A percentile compares a stretch with the other conserved stretches of the same genome.
Conservation (phyloP, 495 filamentous ascomycete genomes). For the Hyaloscypha variabilis region DNA sequence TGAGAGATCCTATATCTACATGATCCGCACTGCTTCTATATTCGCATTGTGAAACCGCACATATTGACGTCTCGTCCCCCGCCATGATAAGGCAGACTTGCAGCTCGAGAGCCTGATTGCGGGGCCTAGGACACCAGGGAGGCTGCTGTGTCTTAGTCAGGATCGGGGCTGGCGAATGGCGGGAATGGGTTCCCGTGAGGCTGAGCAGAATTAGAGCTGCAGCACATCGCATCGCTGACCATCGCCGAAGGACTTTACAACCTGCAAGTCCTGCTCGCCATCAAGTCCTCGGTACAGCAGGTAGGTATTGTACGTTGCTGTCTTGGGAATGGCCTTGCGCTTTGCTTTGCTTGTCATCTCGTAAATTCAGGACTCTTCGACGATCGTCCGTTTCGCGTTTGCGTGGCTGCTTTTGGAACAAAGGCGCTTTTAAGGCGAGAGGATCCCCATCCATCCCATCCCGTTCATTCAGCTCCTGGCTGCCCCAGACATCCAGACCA, state of each 20-base stretch:
- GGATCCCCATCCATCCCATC: not conserved
- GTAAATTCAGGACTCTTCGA: not conserved
- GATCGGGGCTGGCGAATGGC: not conserved
- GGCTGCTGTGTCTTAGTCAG: constrained; percentile 1
- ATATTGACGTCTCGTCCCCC: not conserved
- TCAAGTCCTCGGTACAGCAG: not conserved
- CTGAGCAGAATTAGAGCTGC: constrained; percentile 5
- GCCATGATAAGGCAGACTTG: constrained; percentile 21
- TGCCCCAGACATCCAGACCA: not conserved
- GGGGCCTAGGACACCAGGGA: constrained; percentile 13
- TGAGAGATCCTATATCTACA: too few species aligned
- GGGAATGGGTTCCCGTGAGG: constrained; percentile 9
- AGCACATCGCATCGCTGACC: too few species aligned
- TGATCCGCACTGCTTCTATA: not conserved
- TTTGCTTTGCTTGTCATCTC: not conserved
- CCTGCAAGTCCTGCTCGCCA: not conserved
- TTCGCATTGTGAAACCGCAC: not conserved
- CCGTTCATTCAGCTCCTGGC: constrained; percentile 3
- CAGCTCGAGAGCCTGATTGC: constrained; percentile 19
- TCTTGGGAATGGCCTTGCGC: not conserved
- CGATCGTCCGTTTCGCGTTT: constrained; percentile 3
- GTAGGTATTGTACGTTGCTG: not conserved
- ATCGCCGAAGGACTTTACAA: not conserved
- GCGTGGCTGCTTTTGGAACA: constrained; percentile 1
- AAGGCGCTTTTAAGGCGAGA: not conserved